Evolutionary conservation across 2,329 filamentous ascomycete species (phyloP), one percentile per base, ranked within the genome.

Genomic region (Ophiocordyceps camponoti-saundersi): DNA sequence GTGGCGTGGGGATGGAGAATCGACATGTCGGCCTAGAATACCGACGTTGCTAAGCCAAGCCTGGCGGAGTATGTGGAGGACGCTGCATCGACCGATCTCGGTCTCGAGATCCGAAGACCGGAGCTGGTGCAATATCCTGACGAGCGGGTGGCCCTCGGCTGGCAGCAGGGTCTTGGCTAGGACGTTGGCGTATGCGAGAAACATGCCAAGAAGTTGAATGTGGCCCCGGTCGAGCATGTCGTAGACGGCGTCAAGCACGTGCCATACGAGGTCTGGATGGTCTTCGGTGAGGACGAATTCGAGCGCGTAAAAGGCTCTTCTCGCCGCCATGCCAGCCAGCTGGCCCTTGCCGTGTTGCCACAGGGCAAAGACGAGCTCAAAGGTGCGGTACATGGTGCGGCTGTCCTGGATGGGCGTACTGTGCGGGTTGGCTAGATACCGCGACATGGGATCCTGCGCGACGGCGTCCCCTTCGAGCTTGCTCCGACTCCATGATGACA

Each of bases 351-450:
- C 62, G n/a, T 59, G 55, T 22, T 53, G 56, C 61, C 61, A 64
- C 12, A 64, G 53, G 48, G 63, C 62, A 44, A 63, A 64, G 21
- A 61, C 61, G 16, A 64, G 54, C 48, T 64, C 62, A 46, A 64
- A 64, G 1, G 60, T 64, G 45, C 62, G 59, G 46, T 64, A 64
- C 62, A 64, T 64, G 44, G 62, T 64, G 30, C 62, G 62, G 45
- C 62, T 64, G 47, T 64, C 62, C 47, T 63, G 59, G 12, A 63
- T 61, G 22, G 59, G 62, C 11, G 61, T 61, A 11, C 55, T 56
- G 29, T 60, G 60, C 13, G 61, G 62, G 29, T 55, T 57, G 6
- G 60, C 61, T 8, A 64, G 53, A 42, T 64, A 64, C 34, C 52
- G 54, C 3, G 60, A 61, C 62, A 64, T 64, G 46, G 62, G 59